phyloP scores from a whole-genome alignment of 176 grass and related monocot species.

The Triticum timopheevii region DNA sequence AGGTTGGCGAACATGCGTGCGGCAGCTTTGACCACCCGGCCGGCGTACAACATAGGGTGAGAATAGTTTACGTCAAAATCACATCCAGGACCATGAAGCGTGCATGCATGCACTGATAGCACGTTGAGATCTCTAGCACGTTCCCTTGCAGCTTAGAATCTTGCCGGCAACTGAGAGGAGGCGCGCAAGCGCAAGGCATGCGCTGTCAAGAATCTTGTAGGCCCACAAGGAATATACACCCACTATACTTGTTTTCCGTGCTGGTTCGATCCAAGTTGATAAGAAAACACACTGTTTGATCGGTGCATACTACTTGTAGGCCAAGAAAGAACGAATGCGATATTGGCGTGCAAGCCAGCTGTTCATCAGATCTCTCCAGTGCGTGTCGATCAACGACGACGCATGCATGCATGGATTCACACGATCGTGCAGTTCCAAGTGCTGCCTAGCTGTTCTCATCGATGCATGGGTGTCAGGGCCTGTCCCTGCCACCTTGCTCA shows the following conservation, averaged over 20 bases:
- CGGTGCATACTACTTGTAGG: not conserved
- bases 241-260: not conserved
- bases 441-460: not conserved
- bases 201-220: not conserved
- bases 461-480: not conserved
- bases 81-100: not conserved
- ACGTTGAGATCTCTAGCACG: not conserved
- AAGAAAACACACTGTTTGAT: too few species aligned
- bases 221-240: not conserved
- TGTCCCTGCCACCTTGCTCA: not conserved
- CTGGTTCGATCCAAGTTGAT: not conserved
- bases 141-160: not conserved
- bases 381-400: not conserved
- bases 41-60: not conserved
- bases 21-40: not conserved
- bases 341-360: not conserved
- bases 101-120: not conserved
- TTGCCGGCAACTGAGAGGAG: too few species aligned
- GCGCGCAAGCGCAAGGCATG: too few species aligned
- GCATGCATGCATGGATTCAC: not conserved
- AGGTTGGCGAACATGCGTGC: not conserved
- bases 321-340: conserved; percentile 1
- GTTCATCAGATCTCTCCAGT: not conserved
- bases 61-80: not conserved
- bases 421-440: not conserved